These are phyloP conservation scores for Jamesozyma piceae DNA, from an alignment of 805 yeast species.

Conservation along the genomic window DNA sequence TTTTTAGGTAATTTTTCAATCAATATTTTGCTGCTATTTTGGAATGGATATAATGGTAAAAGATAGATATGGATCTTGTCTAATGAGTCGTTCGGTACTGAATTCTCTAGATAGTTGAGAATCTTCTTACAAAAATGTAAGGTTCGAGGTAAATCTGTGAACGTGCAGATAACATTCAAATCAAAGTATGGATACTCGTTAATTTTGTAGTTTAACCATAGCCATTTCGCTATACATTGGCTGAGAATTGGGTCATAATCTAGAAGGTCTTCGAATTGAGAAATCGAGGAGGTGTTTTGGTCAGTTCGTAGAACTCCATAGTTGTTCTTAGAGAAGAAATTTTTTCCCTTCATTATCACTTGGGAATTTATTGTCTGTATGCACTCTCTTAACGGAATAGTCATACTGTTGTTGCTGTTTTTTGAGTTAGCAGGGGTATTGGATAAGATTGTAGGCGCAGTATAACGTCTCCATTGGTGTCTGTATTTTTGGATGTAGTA, in stretches of 20 bases:
- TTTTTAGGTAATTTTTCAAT: conserved; percentile 16
- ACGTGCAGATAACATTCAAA: conserved; percentile 32
- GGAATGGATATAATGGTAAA: conserved; percentile 21
- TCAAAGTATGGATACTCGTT: conserved; percentile 62
- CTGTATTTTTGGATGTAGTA: too few relatives aligned
- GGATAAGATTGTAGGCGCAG: too few relatives aligned
- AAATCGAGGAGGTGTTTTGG: neutral
- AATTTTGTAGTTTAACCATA: conserved; percentile 60
- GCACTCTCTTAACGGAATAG: conserved; percentile 12
- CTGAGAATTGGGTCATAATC: conserved; percentile 5
- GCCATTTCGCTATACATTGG: conserved; percentile 54
- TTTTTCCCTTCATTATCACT: conserved; percentile 12
- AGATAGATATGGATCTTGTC: conserved; percentile 19
- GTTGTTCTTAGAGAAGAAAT: conserved; percentile 12
- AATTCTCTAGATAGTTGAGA: conserved; percentile 14
- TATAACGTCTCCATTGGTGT: too few relatives aligned
- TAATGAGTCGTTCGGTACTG: conserved; percentile 15
- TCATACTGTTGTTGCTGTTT: too few relatives aligned
- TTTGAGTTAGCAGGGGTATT: too few relatives aligned
- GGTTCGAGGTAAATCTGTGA: conserved; percentile 22
- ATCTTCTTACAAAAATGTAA: conserved; percentile 13
- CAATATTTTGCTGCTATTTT: conserved; percentile 3
- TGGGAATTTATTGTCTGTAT: conserved; percentile 11
- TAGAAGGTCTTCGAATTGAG: neutral
- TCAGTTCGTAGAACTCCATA: too few relatives aligned